Base-by-base conservation (phyloP, 306 rosid genomes). In the Casuarina cunninghamiana region DNA sequence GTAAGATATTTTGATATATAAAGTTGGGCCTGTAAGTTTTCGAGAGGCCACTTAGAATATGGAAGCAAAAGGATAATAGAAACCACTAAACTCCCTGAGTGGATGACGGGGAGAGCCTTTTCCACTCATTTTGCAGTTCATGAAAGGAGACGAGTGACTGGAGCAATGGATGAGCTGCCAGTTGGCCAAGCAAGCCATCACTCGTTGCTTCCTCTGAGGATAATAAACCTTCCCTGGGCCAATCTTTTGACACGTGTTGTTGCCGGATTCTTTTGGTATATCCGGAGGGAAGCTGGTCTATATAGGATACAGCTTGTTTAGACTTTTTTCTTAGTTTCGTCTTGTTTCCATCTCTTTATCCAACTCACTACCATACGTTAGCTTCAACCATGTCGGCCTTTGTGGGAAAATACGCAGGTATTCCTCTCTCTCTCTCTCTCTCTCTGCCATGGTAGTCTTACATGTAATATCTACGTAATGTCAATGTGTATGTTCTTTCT, bases 351-450 rank as follows among this genome's bases (percentile, higher is more conserved):
- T 45, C 67, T 46, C 74, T 73, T 43, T 45, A 72, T 53, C 80
- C 78, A 68, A 10, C 68, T 17, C 53, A 68, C 21, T 57, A 61
- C 10, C 58, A 10, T 48, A 72, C 32, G 5, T 0, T 82, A 83
- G 76, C 83, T 71, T 67, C 54, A 85, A 78, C 82, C 82, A 93
- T 93, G 98, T 91, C 98, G 72, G 98, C 97, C 91, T 93, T 93
- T 79, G 91, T 89, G 73, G 98, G 98, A 73, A 93, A 93, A 84
- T 91, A 93, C 72, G 93, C 98, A 79, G 98, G 98, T 89, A 81
- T 10, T 62, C 2, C 80, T 57, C 58, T 75, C 77, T 32, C 63
- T 53, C 57, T 32, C 63, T 53, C 57, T 75, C 72, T 42, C 71
- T 10, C 68, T 77, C 32, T 13, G 17, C 45, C 41, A 8, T 11